Percentiles rank a stretch among this genome's conserved stretches.
phyloP scores from a whole-genome alignment of 2,329 filamentous ascomycete species.

The Trichoderma koningiopsis region DNA sequence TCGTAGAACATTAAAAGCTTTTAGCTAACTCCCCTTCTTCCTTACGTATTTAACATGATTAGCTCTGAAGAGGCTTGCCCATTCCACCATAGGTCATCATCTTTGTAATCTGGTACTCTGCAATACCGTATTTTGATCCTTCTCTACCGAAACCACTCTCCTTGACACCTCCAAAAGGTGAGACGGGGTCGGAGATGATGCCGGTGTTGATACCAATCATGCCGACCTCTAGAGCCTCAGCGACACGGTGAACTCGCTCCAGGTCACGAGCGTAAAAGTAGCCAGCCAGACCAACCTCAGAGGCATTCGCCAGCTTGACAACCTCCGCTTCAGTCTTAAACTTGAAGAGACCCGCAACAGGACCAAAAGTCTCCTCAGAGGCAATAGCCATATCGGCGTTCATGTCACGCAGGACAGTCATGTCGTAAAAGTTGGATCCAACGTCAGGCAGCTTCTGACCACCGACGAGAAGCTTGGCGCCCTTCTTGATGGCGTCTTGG shows the following conservation, averaged over 20 bases:
- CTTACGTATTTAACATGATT: slow-evolving; percentile 10
- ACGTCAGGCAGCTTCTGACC: slow-evolving; percentile 74
- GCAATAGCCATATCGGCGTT: slow-evolving; percentile 82
- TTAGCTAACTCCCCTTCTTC: not conserved
- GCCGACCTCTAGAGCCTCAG: slow-evolving; percentile 75
- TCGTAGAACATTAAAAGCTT: not conserved
- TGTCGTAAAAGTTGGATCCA: slow-evolving; percentile 84
- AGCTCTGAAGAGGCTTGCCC: slow-evolving; percentile 56
- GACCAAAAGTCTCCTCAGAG: slow-evolving; percentile 91
- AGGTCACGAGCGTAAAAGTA: slow-evolving; percentile 83
- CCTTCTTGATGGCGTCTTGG: slow-evolving; percentile 74
- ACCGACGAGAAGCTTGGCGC: slow-evolving; percentile 72
- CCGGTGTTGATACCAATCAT: slow-evolving; percentile 88
- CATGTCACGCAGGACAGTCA: slow-evolving; percentile 87
- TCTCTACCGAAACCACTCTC: slow-evolving; percentile 80
- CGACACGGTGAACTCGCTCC: slow-evolving; percentile 61
- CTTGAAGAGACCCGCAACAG: slow-evolving; percentile 84
- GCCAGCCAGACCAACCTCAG: slow-evolving; percentile 85
- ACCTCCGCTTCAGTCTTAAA: slow-evolving; percentile 91
- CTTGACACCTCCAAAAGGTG: slow-evolving; percentile 79
- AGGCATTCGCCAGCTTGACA: slow-evolving; percentile 75
- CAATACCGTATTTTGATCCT: slow-evolving; percentile 74
- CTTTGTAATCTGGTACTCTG: slow-evolving; percentile 76
- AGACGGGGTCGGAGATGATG: slow-evolving; percentile 58
- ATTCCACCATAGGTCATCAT: slow-evolving; percentile 59